These are phyloP conservation scores for Cystoisospora suis DNA, from an alignment of 169 alveolate genomes.

Conservation along the genomic window DNA sequence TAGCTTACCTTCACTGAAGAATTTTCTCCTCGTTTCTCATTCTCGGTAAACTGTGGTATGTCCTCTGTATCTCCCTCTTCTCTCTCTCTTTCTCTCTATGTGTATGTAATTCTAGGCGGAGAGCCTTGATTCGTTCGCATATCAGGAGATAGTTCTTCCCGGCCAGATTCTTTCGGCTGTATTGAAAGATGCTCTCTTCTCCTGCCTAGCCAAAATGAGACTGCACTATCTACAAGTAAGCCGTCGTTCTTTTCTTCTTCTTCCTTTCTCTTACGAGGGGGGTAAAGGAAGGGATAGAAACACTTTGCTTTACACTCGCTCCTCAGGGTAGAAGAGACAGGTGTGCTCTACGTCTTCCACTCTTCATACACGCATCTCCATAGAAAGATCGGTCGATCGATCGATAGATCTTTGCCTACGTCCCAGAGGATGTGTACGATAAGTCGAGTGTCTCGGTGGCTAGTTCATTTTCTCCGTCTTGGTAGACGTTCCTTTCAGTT, in stretches of 20 bases:
- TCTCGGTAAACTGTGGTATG: background rate
- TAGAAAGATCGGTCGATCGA: background rate
- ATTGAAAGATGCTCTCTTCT: conserved; percentile 73
- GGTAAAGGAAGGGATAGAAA: too few relatives aligned
- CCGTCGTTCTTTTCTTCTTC: too few relatives aligned
- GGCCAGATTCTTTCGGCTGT: conserved; percentile 83
- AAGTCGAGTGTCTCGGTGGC: background rate
- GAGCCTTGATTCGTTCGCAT: conserved; percentile 84
- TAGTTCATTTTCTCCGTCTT: background rate
- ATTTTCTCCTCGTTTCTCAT: background rate
- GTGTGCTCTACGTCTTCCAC: background rate
- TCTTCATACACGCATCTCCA: background rate
- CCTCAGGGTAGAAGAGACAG: too few relatives aligned
- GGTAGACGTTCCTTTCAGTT: background rate
- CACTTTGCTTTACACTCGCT: too few relatives aligned
- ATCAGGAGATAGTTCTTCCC: conserved; percentile 83
- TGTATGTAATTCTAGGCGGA: conserved; percentile 60
- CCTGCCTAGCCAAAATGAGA: conserved; percentile 49
- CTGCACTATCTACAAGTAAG: conserved; percentile 56
- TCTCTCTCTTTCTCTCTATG: background rate
- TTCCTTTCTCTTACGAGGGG: too few relatives aligned
- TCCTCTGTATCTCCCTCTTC: background rate
- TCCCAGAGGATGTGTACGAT: background rate
- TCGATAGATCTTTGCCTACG: background rate
- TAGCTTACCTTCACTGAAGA: background rate